Evolutionary conservation across 1,284 basidiomycete species (phyloP).

Genomic region (Sanguinoderma infundibulare): DNA sequence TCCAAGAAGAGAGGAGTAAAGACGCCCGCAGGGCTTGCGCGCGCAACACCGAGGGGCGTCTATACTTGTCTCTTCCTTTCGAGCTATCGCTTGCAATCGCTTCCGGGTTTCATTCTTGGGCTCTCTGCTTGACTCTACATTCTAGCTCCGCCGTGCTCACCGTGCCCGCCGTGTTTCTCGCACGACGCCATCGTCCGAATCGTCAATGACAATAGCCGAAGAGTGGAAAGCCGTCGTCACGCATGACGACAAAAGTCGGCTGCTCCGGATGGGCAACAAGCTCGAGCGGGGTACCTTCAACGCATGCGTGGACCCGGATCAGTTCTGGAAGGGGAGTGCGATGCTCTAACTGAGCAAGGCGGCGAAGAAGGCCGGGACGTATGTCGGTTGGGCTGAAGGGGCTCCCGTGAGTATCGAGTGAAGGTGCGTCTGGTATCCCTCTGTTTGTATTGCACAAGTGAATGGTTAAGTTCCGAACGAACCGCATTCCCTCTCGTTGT

Average conservation of each 20-base stretch:
- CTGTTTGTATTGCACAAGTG: no score
- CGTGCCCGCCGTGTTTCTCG: constrained; percentile 80
- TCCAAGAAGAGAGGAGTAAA: no score
- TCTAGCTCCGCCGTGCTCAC: no score
- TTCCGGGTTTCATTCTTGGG: no score
- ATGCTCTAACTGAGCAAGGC: constrained; percentile 65
- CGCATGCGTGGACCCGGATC: constrained; percentile 65
- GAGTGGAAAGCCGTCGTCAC: constrained; percentile 46
- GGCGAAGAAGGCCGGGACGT: constrained; percentile 72
- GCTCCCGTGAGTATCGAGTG: constrained; percentile 40
- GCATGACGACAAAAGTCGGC: constrained; percentile 71
- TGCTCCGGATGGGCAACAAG: constrained; percentile 76
- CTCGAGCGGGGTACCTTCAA: constrained; percentile 73
- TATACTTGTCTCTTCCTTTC: no score
- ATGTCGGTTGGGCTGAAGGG: constrained; percentile 70
- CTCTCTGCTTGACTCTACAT: no score
- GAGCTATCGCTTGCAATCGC: no score
- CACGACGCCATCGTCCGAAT: constrained; percentile 17
- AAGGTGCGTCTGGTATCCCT: constrained; percentile 64
- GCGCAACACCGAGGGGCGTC: no score
- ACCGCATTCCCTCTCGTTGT: neutral
- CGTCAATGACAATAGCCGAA: constrained; percentile 34
- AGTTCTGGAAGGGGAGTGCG: constrained; percentile 66
- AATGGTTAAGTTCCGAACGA: no score
- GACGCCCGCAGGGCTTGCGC: no score